Base-by-base conservation (phyloP, 257 asterid species). In the Lavandula angustifolia region DNA sequence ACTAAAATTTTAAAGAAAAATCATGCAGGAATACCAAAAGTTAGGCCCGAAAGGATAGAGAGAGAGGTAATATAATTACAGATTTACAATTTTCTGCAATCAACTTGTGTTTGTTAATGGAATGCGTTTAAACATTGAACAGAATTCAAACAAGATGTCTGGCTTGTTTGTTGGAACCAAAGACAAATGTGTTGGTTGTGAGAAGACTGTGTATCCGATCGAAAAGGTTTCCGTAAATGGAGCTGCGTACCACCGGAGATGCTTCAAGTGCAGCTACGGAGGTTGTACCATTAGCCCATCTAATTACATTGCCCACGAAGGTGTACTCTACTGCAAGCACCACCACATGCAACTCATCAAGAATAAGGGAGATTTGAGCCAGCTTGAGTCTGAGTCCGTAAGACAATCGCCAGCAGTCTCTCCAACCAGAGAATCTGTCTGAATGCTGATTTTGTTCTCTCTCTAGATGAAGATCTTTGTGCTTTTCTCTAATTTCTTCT, bases 251-350 rank as follows among this genome's bases (percentile, higher is more conserved):
- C 95, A 89, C 78, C 82, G 63, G 79, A 67, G 79, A 60, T 89
- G 96, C 82, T 87, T 89, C 87, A 87, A 79, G 64, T 89, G 96
- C 74, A 78, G 73, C 66, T 72, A 75, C 31, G 96, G 95, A 60
- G 96, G 96, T 0, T 89, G 96, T 9, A 80, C 87, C 40, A 87
- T 84, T 8, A 87, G 87, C 62, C 95, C 94, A 13, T 86, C 96
- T 1, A 89, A 89, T 77, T 81, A 78, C 32, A 89, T 84, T 5
- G 91, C 92, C 0, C 88, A 81, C 13, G 96, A 87, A 35, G 91
- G 95, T 0, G 70, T 54, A 1, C 85, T 89, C 17, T 89, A 81
- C 67, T 86, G 96, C 87, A 89, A 89, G 71, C 96, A 86, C 72
- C 96, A 86, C 75, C 86, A 86, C 29, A 66, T 69, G 43, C 96